Conservation (phyloP, 2,329 filamentous ascomycete species). For the Ilyonectria robusta region DNA sequence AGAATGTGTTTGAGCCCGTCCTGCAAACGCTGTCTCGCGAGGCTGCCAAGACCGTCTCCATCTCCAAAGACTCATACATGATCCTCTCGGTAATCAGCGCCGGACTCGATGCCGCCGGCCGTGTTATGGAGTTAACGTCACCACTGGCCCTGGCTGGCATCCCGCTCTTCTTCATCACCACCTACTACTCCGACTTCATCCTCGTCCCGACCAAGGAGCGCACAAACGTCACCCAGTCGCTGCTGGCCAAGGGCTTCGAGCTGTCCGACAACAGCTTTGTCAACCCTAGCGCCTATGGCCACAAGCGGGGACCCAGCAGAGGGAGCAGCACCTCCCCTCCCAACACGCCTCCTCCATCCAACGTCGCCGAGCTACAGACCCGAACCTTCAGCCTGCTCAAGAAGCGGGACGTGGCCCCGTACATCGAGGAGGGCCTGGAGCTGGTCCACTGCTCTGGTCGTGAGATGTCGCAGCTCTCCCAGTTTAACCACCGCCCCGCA, state of each 20-base stretch:
- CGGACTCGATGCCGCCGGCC: constrained; percentile 90
- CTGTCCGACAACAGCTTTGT: constrained; percentile 83
- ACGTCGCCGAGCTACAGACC: constrained; percentile 82
- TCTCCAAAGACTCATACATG: constrained; percentile 87
- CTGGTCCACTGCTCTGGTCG: constrained; percentile 87
- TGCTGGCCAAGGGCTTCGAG: constrained; percentile 85
- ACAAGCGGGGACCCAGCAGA: constrained; percentile 47
- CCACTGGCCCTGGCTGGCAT: constrained; percentile 93
- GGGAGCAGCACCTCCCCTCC: constrained; percentile 67
- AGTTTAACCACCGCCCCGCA: constrained; percentile 55
- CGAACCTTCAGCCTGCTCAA: constrained; percentile 89
- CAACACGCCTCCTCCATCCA: constrained; percentile 82
- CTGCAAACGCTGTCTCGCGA: constrained; percentile 74
- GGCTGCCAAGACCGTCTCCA: constrained; percentile 70
- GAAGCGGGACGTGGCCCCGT: constrained; percentile 80
- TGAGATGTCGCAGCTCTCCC: constrained; percentile 59
- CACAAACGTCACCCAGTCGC: constrained; percentile 79
- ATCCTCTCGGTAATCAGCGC: constrained; percentile 92
- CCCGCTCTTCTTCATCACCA: constrained; percentile 98
- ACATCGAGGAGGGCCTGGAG: constrained; percentile 76
- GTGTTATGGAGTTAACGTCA: constrained; percentile 91
- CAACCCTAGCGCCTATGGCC: constrained; percentile 60
- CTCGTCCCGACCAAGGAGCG: constrained; percentile 85
- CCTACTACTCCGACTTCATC: constrained; percentile 98
- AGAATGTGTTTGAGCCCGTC: constrained; percentile 81